Evolutionary conservation across 2,329 filamentous ascomycete genomes (phyloP).

Genomic region (Rachicladosporium sp.): DNA sequence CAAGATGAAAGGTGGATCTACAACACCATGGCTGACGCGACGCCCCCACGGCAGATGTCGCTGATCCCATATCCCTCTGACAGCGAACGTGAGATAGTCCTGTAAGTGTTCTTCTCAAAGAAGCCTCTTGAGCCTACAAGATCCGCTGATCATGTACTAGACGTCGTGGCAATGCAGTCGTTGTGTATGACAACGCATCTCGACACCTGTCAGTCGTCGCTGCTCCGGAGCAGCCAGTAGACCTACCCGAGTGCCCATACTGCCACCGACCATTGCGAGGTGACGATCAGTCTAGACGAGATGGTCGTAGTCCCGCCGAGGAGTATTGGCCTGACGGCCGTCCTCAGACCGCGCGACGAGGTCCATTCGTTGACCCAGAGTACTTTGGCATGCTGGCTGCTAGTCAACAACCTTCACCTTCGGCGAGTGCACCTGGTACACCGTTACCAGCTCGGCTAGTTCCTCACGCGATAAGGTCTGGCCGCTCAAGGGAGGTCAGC

Average conservation of each 20-base stretch:
- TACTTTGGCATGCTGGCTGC: constrained; percentile 89
- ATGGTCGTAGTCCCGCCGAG: no score
- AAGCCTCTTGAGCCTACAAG: no score
- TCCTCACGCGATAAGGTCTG: constrained; percentile 26
- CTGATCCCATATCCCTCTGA: constrained; percentile 67
- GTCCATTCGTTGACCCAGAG: constrained; percentile 65
- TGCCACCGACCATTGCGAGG: constrained; percentile 60
- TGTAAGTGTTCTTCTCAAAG: constrained; percentile 38
- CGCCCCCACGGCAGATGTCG: constrained; percentile 41
- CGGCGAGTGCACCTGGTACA: constrained; percentile 25
- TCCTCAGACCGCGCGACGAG: not conserved
- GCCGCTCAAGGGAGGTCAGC: constrained; percentile 21
- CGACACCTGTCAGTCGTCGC: constrained; percentile 65
- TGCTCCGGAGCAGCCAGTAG: constrained; percentile 42
- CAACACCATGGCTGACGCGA: constrained; percentile 20
- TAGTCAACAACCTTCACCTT: constrained; percentile 31
- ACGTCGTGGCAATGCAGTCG: constrained; percentile 82
- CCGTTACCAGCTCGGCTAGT: constrained; percentile 29
- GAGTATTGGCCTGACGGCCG: no score
- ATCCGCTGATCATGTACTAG: constrained; percentile 33
- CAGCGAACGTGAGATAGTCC: constrained; percentile 58
- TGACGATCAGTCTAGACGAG: no score
- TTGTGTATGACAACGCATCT: constrained; percentile 77
- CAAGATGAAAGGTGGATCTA: no score
- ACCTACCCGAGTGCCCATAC: constrained; percentile 68